Evolutionary conservation across 1,284 basidiomycete species (phyloP), one percentile per base, ranked within the genome.

Genomic region (Sporisorium scitamineum): DNA sequence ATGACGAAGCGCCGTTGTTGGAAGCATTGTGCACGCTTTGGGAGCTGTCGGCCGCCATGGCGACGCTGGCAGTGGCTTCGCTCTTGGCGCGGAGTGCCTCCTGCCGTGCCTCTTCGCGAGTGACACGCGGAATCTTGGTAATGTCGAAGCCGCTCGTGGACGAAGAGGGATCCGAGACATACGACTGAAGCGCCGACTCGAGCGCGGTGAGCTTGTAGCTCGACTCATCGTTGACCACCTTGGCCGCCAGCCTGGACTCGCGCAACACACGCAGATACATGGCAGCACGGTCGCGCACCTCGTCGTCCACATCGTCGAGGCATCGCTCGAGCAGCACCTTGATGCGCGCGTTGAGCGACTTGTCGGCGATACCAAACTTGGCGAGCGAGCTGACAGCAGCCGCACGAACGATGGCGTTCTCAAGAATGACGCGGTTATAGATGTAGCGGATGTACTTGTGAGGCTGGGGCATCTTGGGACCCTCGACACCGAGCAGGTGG

Each of bases 381-480:
- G 94, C 96, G 83, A 99, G 87, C 80, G 93, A 94, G 29, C 93
- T 90, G 6, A 99, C 96, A 22, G 97, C 97, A 4, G 97, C 97
- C 9, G 97, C 97, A 66, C 97, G 90, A 41, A 99, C 97, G 55
- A 97, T 96, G 14, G 97, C 95, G 82, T 99, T 99, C 87, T 99
- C 97, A 79, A 99, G 88, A 22, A 99, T 95, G 41, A 99, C 97
- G 39, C 97, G 94, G 87, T 99, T 99, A 88, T 99, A 99, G 84
- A 99, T 99, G 88, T 96, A 99, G 52, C 97, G 93, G 84, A 99
- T 99, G 87, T 96, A 99, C 87, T 98, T 99, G 59, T 95, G 92
- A 11, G 97, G 97, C 86, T 97, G 93, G 22, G 92, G 91, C 55
- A 95, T 93, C 86, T 94, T 94, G 53, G 97, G 97, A 11, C 97